Evolutionary conservation across 2,329 filamentous ascomycete genomes (phyloP), one percentile per base, ranked within the genome.

Genomic region (Colletotrichum higginsianum): DNA sequence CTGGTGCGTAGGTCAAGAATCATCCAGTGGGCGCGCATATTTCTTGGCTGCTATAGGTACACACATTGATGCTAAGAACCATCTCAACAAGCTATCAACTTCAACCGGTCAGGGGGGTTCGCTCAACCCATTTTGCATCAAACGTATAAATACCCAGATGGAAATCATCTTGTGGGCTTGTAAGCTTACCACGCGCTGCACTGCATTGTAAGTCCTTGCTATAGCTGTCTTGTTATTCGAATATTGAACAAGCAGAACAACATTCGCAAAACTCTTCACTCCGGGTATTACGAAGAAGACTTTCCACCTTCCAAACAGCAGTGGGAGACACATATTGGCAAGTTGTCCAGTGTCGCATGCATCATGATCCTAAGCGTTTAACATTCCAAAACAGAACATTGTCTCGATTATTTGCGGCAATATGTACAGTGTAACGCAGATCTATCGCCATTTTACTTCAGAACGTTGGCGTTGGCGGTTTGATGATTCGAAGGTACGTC

Each of bases 71-170:
- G 55, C 35, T 44, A 12, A 42, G n/a, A 4, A 21, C 1, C 23
- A 26, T 3, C 55, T 38, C 16, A 7, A 16, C 35, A 16, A 42
- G 55, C 55, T 9, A 57, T 57, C 11, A 57, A 42, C 16, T 42
- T 57, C 55, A 57, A 57, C 11, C 55, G 38, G 35, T 57, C 55
- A 8, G 55, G 35, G 35, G 55, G 44, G n/a, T 23, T 57, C n/a
- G n/a, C 55, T n/a, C 30, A 57, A n/a, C n/a, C 55, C 7, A 57
- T 40, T 15, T 15, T 57, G 13, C 38, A 57, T 42, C 55, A 57
- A 42, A 26, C 55, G 18, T 42, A 57, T 21, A 1, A 23, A 18
- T 44, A 42, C 16, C 35, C 55, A 44, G 35, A 57, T 40, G 38
- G 38, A 21, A 57, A 57, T 44, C 55, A 57, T 8, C 4, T 57